Evolutionary conservation across 805 yeast genomes (phyloP), one percentile per base, ranked within the genome.

Genomic region (Metschnikowia anglica): DNA sequence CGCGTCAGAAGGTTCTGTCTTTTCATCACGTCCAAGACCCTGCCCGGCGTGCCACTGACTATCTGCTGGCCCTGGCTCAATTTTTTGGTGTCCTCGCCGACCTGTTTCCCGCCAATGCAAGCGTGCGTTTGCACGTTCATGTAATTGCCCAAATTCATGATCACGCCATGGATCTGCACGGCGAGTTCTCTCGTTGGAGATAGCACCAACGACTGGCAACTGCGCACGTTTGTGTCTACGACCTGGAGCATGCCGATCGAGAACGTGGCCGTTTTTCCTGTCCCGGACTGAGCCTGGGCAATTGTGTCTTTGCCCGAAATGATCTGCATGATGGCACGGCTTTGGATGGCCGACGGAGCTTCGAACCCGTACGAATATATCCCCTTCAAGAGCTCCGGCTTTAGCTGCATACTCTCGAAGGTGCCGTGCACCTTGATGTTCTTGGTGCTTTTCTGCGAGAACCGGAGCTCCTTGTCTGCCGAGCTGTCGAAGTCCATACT

Each of bases 211-310:
- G 96, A 97, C 71, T 93, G 98, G 48, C 88, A 77, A 51, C 85
- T 86, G 60, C 81, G 77, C 50, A 79, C 70, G 50, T 75, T 78
- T 44, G 83, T 73, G 56, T 91, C 96, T 42, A 93, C 78, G 51
- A 80, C 86, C 69, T 93, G 95, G 52, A 93, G 73, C 76, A 89
- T 86, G 19, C 96, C 91, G 54, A 93, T 91, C 51, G 97, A 79
- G 76, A 93, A 93, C 36, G 99, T 93, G 52, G 98, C 99, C 21
- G 99, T 93, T 74, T 93, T 93, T 71, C 99, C 99, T 37, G 99
- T 93, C 70, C 99, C 99, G 27, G 97, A 88, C 72, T 93, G 99
- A 46, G 99, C 98, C 73, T 93, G 99, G 48, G 99, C 99, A 51
- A 93, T 81, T 41, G 90, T 95, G 68, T 93, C 99, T 68, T 89